Base-by-base conservation (phyloP, 208 protist genomes). In the Angomonas deanei region DNA sequence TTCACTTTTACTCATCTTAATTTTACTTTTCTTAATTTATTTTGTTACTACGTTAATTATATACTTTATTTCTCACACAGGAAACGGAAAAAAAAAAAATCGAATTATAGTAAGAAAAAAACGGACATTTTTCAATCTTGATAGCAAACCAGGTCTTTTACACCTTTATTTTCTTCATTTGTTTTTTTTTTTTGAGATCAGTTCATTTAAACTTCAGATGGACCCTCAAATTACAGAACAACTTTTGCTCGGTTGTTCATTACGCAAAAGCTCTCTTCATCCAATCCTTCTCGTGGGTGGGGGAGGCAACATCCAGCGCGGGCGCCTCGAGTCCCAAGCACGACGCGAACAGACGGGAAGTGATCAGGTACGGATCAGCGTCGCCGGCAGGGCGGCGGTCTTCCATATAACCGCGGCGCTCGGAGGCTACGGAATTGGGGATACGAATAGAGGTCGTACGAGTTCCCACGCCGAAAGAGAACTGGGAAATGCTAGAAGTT, bases 291-390 rank as follows among this genome's bases (percentile, higher is more conserved):
- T 74, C 54, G 72, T 91, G 66, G 8, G 68, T 76, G 5, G 70
- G 72, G 8, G 80, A 91, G 19, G 57, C 66, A 24, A 74, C 10
- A 68, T 92, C 88, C 27, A 94, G 70, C 34, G 70, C 68, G 6
- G 72, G 69, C 4, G 80, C 63, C 47, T 90, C 75, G 17, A 92
- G 33, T 10, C 73, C 80, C 23, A 91, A 47, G 61, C 76, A 86
- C 1, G 85, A 92, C 0, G 85, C 86, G 60, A 96, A 88, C 28
- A 99, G 88, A 31, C 88, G 82, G 15, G 83, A 77, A 1, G 97
- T 97, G 49, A 99, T 97, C 39, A 98, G 70, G 74, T 99, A 99
- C 19, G 97, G 97, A 78, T 98, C 97, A 23, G 83, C 89, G 82
- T 98, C 97, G 57, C 91, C 90, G 53, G 97, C 95, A 19, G 97